Base-by-base conservation (phyloP, 148 eudicot species). In the Cornus kousa region DNA sequence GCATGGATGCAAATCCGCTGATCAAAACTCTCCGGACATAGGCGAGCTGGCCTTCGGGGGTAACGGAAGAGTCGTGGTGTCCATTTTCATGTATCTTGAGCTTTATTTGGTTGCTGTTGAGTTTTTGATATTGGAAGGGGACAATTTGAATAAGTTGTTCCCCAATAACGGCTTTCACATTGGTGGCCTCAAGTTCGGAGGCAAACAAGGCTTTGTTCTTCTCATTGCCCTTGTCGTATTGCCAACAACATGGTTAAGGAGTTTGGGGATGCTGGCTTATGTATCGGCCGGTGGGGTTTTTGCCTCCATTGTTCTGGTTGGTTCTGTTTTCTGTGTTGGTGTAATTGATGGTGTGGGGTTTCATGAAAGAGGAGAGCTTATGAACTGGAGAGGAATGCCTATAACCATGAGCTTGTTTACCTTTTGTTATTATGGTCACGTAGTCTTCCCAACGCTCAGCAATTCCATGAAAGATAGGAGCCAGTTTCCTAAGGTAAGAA, bases 381-480 rank as follows among this genome's bases (percentile, higher is more conserved):
- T 85, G 77, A 70, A 81, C 10, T 85, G 80, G 79, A 78, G 64
- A 57, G 97, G 93, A 8, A 1, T 91, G 43, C 88, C 92, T 22
- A 91, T 83, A 0, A 70, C 93, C 16, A 31, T 88, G 12, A 93
- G 93, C 66, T 70, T 93, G 79, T 93, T 69, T 50, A 84, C 85
- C 46, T 87, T 91, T 60, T 91, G 95, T 74, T 93, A 91, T n/a
- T 78, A 86, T 79, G 90, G 88, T 0, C 97, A 91, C 76, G 80
- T 92, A 1, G 85, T 93, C 74, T 91, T 90, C 10, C 93, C 97
- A 2, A 83, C 92, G 3, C 74, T 93, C 1, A 85, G 79, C 79
- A 87, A 72, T 74, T 91, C 93, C 33, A 93, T 88, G 92, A 82
- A 84, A 67, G 88, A 90, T 62, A 85, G 74, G 78, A 87, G 76